Evolutionary conservation across 179 eudicot species (phyloP), one percentile per base, ranked within the genome.

Genomic region (Pouteria campechiana): DNA sequence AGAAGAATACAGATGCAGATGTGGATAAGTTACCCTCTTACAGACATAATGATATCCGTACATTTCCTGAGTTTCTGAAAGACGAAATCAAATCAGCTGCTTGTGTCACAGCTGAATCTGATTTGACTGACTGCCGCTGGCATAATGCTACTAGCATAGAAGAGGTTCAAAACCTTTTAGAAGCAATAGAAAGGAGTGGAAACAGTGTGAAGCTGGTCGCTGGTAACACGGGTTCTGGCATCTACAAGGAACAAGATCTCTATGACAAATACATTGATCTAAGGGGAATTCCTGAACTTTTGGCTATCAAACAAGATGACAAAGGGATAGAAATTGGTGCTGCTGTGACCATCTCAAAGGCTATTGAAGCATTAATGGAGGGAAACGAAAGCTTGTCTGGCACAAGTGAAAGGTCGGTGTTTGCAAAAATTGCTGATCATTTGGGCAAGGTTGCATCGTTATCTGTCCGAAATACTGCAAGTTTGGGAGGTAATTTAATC

Each of bases 401-500:
- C 32, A 39, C 61, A 3, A 64, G 52, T 15, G 54, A 40, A 29
- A 47, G 45, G 29, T 36, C 43, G 33, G 17, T 90, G 54, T 60
- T 65, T 14, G 33, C 17, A 6, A 86, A 73, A 71, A 52, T 90
- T 37, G 90, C 87, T 39, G 48, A 57, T 22, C 96, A 90, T 61
- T 49, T 86, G 54, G 95, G 81, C 69, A 86, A 81, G 64, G 53
- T 90, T 57, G 98, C 94, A 29, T 68, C 95, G 1, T 69, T 60
- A 25, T 82, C 63, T 17, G 49, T 90, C 37, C 66, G 95, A 50
- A 90, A 90, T 53, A 70, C 82, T 17, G 98, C 87, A 24, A 90
- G 95, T 59, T 27, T 90, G 16, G 98, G 95, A 25, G 98, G 98
- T 16, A 90, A 90, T 73, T 58, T 90, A 42, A 70, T 77, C 10